These are phyloP conservation scores for Ganoderma sinense DNA, from an alignment of 1,284 basidiomycete genomes.

Conservation along the genomic window DNA sequence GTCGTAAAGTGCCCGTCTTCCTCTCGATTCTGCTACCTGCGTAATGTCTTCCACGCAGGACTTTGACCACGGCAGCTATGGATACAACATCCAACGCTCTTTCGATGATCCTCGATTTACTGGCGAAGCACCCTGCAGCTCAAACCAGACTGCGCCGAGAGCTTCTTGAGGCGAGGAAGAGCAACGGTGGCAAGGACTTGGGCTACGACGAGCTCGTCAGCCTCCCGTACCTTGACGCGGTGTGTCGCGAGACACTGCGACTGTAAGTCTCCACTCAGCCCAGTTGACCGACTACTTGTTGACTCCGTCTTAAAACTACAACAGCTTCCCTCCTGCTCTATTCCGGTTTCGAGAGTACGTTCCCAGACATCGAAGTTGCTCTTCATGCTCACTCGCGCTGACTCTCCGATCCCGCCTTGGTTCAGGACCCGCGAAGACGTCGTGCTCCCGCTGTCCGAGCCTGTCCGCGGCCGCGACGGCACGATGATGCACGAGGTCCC, in stretches of 20 bases:
- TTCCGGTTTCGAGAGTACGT: slow-evolving; percentile 12
- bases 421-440: slow-evolving; percentile 29
- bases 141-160: slow-evolving; percentile 19
- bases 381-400: not conserved
- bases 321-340: slow-evolving; percentile 4
- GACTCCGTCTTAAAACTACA: not conserved
- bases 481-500: slow-evolving; percentile 44
- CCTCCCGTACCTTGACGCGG: slow-evolving; percentile 53
- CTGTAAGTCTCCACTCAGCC: not conserved
- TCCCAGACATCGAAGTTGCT: too few species aligned
- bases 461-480: slow-evolving; percentile 30
- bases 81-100: slow-evolving; percentile 29
- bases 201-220: slow-evolving; percentile 46
- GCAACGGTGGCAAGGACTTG: slow-evolving; percentile 26
- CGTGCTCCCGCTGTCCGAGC: slow-evolving; percentile 31
- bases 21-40: not conserved
- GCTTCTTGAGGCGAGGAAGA: slow-evolving; percentile 10
- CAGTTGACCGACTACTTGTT: not conserved
- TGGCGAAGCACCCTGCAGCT: slow-evolving; percentile 20
- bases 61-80: slow-evolving; percentile 21
- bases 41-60: slow-evolving; percentile 3
- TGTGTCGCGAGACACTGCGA: slow-evolving; percentile 46
- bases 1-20: slow-evolving; percentile 19
- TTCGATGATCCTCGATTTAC: slow-evolving; percentile 20
- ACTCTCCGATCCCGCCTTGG: not conserved